Evolutionary conservation across 2,329 filamentous ascomycete species (phyloP).

Genomic region (Fusarium pseudograminearum): DNA sequence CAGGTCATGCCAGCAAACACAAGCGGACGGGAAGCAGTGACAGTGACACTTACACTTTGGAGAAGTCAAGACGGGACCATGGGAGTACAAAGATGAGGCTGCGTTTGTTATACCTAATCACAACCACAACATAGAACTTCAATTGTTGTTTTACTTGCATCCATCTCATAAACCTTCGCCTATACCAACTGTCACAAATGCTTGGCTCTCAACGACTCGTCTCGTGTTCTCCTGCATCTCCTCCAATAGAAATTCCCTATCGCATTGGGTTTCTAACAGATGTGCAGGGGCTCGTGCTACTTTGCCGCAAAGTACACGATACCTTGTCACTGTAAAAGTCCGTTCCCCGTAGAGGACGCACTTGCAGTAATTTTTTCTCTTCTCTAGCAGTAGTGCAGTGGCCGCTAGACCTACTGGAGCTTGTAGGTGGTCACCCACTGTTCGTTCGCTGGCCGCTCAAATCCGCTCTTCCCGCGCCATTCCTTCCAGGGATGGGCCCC

Average conservation of each 20-base stretch:
- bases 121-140: neutral
- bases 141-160: neutral
- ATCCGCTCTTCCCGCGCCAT: conserved; percentile 37
- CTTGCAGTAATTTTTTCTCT: conserved; percentile 31
- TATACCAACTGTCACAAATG: conserved; percentile 12
- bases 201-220: neutral
- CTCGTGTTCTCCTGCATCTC: conserved; percentile 2
- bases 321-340: conserved; percentile 14
- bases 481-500: conserved; percentile 5
- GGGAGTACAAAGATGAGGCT: conserved; percentile 5
- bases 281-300: conserved; percentile 19
- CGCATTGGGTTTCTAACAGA: conserved; percentile 12
- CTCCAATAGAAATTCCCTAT: conserved; percentile 8
- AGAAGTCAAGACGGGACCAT: neutral
- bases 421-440: neutral
- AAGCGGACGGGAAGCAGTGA: conserved; percentile 1
- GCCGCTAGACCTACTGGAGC: neutral
- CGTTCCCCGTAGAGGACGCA: conserved; percentile 13
- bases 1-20: neutral
- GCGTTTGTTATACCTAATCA: neutral
- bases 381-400: neutral
- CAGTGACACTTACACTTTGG: neutral
- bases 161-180: neutral
- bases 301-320: conserved; percentile 27
- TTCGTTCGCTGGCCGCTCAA: conserved; percentile 16